Percentiles rank a stretch among this genome's conserved stretches.
phyloP scores from a whole-genome alignment of 2,329 filamentous ascomycete genomes.

The Beauveria varroae region DNA sequence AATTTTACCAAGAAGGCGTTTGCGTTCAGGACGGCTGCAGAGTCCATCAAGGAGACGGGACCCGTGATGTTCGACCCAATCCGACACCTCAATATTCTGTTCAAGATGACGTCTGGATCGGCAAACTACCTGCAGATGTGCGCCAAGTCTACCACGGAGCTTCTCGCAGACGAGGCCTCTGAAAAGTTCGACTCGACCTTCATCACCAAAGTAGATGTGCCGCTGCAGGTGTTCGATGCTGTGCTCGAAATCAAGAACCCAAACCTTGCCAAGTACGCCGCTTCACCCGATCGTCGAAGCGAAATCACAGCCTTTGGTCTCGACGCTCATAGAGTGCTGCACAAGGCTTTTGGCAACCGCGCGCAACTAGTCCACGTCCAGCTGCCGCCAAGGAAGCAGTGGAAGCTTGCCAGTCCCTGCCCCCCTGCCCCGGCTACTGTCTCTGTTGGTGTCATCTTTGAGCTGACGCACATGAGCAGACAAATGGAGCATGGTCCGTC shows the following conservation, averaged over 20 bases:
- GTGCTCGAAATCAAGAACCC: slow-evolving; percentile 29
- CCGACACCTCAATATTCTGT: slow-evolving; percentile 72
- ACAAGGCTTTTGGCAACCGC: slow-evolving; percentile 67
- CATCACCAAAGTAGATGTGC: slow-evolving; percentile 53
- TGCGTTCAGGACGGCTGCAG: slow-evolving; percentile 31
- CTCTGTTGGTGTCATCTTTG: slow-evolving; percentile 61
- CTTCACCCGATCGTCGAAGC: slow-evolving; percentile 34
- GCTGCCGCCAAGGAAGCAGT: slow-evolving; percentile 24
- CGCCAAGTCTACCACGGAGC: slow-evolving; percentile 64
- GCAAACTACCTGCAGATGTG: slow-evolving; percentile 66
- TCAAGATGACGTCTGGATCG: slow-evolving; percentile 85
- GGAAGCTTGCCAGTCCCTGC: slow-evolving; percentile 21
- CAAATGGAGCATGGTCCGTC: slow-evolving; percentile 82
- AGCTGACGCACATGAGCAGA: slow-evolving; percentile 64
- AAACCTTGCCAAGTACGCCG: slow-evolving; percentile 21
- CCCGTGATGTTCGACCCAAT: slow-evolving; percentile 74
- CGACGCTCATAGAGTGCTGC: slow-evolving; percentile 58
- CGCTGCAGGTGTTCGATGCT: slow-evolving; percentile 48
- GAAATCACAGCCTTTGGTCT: slow-evolving; percentile 38
- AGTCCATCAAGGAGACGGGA: slow-evolving; percentile 33
- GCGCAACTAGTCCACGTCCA: slow-evolving; percentile 59
- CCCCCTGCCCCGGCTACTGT: slow-evolving; percentile 31
- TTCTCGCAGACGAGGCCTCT: slow-evolving; percentile 64
- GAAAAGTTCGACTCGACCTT: slow-evolving; percentile 85
- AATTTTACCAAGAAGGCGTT: slow-evolving; percentile 65